phyloP scores from a whole-genome alignment of 129 eudicot species.

The Tagetes patula region DNA sequence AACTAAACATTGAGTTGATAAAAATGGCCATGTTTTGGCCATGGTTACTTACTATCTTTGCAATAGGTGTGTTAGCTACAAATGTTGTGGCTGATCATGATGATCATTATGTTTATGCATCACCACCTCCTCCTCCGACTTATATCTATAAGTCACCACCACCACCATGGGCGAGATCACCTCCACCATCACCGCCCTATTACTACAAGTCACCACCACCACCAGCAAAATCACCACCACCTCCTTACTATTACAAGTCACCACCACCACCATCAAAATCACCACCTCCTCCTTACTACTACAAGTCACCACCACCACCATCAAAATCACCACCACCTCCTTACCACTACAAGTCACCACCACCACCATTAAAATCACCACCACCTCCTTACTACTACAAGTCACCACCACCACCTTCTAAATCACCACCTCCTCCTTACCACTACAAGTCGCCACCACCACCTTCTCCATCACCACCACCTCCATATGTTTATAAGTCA shows the following conservation, averaged over 20 bases:
- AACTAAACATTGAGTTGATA: background rate
- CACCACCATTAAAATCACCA: background rate
- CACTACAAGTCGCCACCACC: constrained; percentile 15
- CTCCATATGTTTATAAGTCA: background rate
- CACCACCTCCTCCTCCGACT: constrained; percentile 28
- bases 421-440: constrained; percentile 18
- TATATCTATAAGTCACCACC: constrained; percentile 28
- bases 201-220: background rate
- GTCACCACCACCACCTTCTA: background rate
- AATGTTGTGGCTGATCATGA: constrained; percentile 21
- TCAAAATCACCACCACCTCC: constrained; percentile 4
- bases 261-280: constrained; percentile 18
- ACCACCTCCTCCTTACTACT: constrained; percentile 15
- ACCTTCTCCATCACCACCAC: constrained; percentile 11
- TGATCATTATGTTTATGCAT: constrained; percentile 11
- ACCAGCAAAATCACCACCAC: background rate
- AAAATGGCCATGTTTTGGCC: constrained; percentile 26
- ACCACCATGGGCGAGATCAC: background rate
- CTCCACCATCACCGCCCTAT: constrained; percentile 6
- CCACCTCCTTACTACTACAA: background rate
- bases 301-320: constrained; percentile 8
- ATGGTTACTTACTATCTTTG: constrained; percentile 1
- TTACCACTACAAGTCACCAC: constrained; percentile 11
- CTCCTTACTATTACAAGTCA: background rate
- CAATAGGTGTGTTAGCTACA: constrained; percentile 23